phyloP scores from a whole-genome alignment of 352 stramenopile species.

The Blastocystis sp. region DNA sequence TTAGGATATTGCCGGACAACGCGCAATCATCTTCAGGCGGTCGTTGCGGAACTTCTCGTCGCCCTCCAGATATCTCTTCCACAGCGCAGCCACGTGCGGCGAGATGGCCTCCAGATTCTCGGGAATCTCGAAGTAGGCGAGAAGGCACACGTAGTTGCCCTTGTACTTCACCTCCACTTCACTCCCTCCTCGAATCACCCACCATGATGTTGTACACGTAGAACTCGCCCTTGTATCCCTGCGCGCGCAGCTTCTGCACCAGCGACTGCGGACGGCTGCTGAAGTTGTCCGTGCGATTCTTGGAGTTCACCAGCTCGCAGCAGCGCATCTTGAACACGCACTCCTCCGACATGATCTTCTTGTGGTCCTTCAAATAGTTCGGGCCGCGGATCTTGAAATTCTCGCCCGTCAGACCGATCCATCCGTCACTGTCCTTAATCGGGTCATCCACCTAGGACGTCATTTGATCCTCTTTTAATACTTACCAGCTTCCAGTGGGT shows the following conservation, averaged over 20 bases:
- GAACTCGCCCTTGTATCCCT: conserved; percentile 59
- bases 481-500: conserved; percentile 36
- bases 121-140: conserved; percentile 25
- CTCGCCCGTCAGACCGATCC: conserved; percentile 34
- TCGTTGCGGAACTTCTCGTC: conserved; percentile 33
- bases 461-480: neutral
- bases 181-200: neutral
- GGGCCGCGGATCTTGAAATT: conserved; percentile 46
- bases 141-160: conserved; percentile 3
- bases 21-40: conserved; percentile 47
- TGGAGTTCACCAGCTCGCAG: conserved; percentile 33
- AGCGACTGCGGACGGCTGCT: conserved; percentile 3
- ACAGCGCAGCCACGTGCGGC: conserved; percentile 13
- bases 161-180: conserved; percentile 28
- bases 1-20: conserved; percentile 26
- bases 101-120: conserved; percentile 28
- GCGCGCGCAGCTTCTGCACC: conserved; percentile 4
- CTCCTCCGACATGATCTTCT: conserved; percentile 54
- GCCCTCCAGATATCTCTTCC: conserved; percentile 29
- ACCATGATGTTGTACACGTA: conserved; percentile 67
- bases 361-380: conserved; percentile 50
- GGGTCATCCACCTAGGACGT: conserved; percentile 2
- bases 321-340: conserved; percentile 48
- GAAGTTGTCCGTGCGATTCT: conserved; percentile 1
- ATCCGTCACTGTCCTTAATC: conserved; percentile 30